Evolutionary conservation across 2,329 filamentous ascomycete species (phyloP).

Genomic region (Beauveria caledonica): DNA sequence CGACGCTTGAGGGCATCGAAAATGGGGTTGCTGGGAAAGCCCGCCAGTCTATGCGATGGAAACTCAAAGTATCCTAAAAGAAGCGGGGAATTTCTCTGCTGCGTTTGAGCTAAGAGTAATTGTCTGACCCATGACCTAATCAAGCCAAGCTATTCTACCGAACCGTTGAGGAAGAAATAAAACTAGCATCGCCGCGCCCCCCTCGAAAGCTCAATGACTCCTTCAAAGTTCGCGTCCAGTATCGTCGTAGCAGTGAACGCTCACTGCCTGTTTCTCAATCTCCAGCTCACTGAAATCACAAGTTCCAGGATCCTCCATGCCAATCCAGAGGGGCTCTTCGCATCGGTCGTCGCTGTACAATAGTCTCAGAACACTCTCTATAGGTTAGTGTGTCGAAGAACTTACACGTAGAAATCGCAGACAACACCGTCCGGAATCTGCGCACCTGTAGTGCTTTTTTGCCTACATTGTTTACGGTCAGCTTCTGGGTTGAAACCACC

Average conservation of each 20-base stretch:
- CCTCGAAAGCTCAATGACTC: neutral
- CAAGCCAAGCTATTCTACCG: neutral
- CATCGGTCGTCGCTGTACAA: conserved; percentile 17
- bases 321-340: neutral
- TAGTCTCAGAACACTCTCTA: conserved; percentile 20
- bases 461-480: neutral
- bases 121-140: neutral
- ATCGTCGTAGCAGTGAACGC: neutral
- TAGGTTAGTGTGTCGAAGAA: no score
- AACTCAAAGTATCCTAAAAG: neutral
- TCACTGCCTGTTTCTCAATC: neutral
- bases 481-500: neutral
- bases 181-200: neutral
- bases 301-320: neutral
- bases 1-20: neutral
- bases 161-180: neutral
- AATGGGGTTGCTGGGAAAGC: neutral
- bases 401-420: neutral
- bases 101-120: neutral
- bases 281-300: neutral
- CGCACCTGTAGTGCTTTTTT: neutral
- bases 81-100: neutral
- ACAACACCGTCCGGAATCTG: neutral
- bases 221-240: neutral
- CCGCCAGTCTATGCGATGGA: neutral